Percentiles rank a stretch among this genome's conserved stretches.
These are phyloP conservation scores for Mycocentrospora acerina DNA, from an alignment of 2,329 filamentous ascomycete species.

Conservation along the genomic window DNA sequence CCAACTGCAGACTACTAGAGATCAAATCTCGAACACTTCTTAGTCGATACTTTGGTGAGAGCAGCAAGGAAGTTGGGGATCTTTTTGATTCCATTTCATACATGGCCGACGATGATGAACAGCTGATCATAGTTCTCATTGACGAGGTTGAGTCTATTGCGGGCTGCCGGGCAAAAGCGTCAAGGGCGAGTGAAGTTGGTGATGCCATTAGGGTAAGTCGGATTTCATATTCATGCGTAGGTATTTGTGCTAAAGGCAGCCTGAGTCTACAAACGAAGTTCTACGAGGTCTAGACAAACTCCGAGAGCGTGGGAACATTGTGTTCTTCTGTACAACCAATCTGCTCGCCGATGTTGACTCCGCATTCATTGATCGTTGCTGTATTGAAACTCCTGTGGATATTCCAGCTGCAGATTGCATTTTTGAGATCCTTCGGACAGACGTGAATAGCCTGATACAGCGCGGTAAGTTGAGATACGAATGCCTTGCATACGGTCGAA, in stretches of 20 bases:
- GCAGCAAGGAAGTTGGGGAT: conserved; percentile 45
- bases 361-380: conserved; percentile 53
- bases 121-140: conserved; percentile 50
- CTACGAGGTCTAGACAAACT: conserved; percentile 52
- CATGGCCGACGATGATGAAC: conserved; percentile 43
- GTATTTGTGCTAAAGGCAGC: not conserved
- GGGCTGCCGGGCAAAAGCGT: conserved; percentile 45
- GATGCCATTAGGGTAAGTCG: conserved; percentile 47
- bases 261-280: conserved; percentile 51
- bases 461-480: conserved; percentile 1
- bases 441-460: conserved; percentile 36
- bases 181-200: conserved; percentile 45
- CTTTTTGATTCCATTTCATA: conserved; percentile 46
- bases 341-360: conserved; percentile 48
- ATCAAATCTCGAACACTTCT: conserved; percentile 50
- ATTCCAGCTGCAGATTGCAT: conserved; percentile 42
- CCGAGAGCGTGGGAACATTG: conserved; percentile 45
- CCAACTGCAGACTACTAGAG: conserved; percentile 44
- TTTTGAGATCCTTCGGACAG: conserved; percentile 53
- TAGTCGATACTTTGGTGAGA: conserved; percentile 53
- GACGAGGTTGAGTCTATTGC: conserved; percentile 55
- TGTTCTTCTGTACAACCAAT: conserved; percentile 55
- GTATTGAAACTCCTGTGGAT: conserved; percentile 50
- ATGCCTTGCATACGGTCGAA: conserved; percentile 1
- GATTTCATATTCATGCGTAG: no score